Conservation (phyloP, 169 alveolate genomes). For the Plasmodium gonderi region DNA sequence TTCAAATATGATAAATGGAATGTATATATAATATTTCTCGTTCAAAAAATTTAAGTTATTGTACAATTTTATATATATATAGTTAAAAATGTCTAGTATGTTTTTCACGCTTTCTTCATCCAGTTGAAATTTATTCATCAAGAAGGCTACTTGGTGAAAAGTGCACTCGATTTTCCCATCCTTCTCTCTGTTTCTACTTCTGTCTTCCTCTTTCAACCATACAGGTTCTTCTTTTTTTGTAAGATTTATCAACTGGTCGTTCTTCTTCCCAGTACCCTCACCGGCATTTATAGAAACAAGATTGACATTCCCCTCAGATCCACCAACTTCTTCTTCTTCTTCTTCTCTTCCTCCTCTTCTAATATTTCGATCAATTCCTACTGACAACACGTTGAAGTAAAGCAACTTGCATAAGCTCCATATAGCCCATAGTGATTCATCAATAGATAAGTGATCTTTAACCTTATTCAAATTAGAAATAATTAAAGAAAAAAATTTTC, state of each 20-base stretch:
- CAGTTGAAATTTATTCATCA: constrained; percentile 37
- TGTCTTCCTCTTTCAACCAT: not conserved
- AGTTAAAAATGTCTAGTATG: constrained; percentile 27
- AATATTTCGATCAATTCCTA: not conserved
- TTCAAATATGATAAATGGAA: constrained; percentile 57
- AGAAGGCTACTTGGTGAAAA: not conserved
- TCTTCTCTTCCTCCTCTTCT: not conserved
- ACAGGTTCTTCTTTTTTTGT: not conserved
- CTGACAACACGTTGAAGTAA: constrained; percentile 2
- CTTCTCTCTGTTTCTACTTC: not conserved
- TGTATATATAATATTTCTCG: constrained; percentile 64
- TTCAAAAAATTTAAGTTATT: constrained; percentile 19
- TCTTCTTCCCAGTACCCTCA: not conserved
- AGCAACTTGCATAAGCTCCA: constrained; percentile 54
- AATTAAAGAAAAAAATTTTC: constrained; percentile 17
- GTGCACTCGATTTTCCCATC: not conserved
- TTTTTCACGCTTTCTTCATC: not conserved
- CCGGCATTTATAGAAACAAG: no score
- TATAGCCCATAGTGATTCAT: constrained; percentile 61
- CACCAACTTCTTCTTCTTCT: not conserved
- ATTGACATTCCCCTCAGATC: no score
- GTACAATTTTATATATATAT: constrained; percentile 23
- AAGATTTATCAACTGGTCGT: not conserved
- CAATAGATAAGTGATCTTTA: constrained; percentile 40
- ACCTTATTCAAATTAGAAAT: constrained; percentile 8